These are phyloP conservation scores for Sarcocystis neurona DNA, from an alignment of 169 alveolate genomes.

Conservation along the genomic window DNA sequence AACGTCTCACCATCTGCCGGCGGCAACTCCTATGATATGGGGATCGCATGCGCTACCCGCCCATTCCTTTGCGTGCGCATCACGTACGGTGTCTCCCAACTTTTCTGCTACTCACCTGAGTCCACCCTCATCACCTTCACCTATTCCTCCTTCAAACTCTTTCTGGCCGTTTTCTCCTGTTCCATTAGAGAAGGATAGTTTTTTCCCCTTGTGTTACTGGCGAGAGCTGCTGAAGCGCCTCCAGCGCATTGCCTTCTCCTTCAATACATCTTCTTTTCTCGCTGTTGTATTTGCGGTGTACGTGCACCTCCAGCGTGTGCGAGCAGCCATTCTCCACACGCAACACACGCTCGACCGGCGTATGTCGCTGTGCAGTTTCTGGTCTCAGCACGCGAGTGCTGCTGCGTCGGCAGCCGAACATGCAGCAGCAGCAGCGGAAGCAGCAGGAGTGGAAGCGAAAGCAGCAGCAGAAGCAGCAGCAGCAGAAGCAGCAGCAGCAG, in stretches of 20 bases:
- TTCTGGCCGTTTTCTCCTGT: too few relatives aligned
- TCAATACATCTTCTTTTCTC: not conserved
- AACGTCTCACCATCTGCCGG: too few relatives aligned
- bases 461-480: not conserved
- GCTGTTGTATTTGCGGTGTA: not conserved
- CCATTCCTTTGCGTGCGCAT: too few relatives aligned
- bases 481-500: too few relatives aligned
- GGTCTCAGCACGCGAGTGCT: not conserved
- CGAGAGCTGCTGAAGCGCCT: not conserved
- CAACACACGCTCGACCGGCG: not conserved
- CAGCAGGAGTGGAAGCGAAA: not conserved
- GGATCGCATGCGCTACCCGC: too few relatives aligned
- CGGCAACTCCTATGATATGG: too few relatives aligned
- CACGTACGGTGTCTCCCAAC: not conserved
- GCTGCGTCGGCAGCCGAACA: not conserved
- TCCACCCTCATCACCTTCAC: not conserved
- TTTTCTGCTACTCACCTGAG: not conserved
- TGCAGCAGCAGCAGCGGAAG: not conserved
- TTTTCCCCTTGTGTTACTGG: slow-evolving; percentile 10
- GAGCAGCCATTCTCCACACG: not conserved
- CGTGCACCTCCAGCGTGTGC: not conserved
- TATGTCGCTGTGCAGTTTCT: not conserved
- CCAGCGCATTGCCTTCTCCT: slow-evolving; percentile 16
- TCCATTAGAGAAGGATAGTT: too few relatives aligned
- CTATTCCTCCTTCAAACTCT: not conserved